A percentile compares a stretch with the other conserved stretches of the same genome.
Conservation (phyloP, 352 stramenopile genomes). For the Pythium periplocum region DNA sequence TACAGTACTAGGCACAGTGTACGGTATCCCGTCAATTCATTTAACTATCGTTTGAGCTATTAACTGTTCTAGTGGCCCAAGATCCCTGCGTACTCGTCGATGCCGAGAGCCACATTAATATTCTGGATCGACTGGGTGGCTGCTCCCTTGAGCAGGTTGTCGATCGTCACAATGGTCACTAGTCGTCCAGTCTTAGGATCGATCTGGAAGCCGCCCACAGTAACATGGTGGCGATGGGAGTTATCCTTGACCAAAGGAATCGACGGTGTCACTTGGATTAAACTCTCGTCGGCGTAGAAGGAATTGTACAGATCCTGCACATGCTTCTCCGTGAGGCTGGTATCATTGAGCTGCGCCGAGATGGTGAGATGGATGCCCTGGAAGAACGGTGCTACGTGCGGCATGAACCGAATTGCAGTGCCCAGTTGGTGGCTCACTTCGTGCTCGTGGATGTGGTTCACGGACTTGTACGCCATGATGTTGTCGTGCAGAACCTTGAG, state of each 20-base stretch:
- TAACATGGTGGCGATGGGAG: constrained; percentile 63
- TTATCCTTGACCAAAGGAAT: constrained; percentile 82
- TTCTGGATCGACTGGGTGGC: constrained; percentile 93
- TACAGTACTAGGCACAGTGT: constrained; percentile 61
- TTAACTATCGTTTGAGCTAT: no score
- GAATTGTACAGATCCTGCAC: constrained; percentile 71
- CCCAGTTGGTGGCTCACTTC: constrained; percentile 83
- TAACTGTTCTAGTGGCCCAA: background rate
- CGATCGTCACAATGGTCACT: constrained; percentile 87
- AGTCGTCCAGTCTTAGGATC: constrained; percentile 81
- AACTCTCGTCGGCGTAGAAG: constrained; percentile 78
- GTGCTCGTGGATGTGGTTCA: constrained; percentile 88
- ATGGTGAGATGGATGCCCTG: constrained; percentile 92
- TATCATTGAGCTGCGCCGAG: constrained; percentile 69
- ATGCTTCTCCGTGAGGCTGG: constrained; percentile 56
- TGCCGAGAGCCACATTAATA: constrained; percentile 91
- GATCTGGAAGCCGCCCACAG: constrained; percentile 85
- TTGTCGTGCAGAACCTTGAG: constrained; percentile 75
- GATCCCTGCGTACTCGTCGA: constrained; percentile 84
- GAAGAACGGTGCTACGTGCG: constrained; percentile 91
- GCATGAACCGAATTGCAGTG: constrained; percentile 89
- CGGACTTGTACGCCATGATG: constrained; percentile 88
- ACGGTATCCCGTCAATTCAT: no score
- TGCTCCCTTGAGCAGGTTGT: constrained; percentile 94
- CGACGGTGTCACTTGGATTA: constrained; percentile 72